A percentile compares a stretch with the other conserved stretches of the same genome.
These are phyloP conservation scores for Raphanus hybrid DNA, from an alignment of 441 rosid genomes.

Conservation along the genomic window DNA sequence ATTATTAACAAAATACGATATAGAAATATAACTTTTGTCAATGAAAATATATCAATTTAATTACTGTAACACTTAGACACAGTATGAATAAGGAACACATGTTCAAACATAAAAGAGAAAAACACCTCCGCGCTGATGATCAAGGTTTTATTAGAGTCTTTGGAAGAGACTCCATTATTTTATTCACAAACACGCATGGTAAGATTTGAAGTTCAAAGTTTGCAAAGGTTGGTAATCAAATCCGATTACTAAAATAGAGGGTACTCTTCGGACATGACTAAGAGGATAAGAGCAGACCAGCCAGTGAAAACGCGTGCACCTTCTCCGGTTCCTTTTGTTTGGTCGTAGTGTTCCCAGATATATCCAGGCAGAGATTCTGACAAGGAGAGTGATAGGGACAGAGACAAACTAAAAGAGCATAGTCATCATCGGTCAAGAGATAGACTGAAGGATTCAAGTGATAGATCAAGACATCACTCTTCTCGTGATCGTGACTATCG, in stretches of 20 bases:
- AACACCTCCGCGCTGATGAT: too few species aligned
- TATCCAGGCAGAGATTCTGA: slow-evolving; percentile 85
- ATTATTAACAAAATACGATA: too few species aligned
- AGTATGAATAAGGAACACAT: too few species aligned
- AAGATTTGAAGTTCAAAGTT: slow-evolving; percentile 7
- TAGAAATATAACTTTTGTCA: too few species aligned
- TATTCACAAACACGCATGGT: not conserved
- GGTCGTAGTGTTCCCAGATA: slow-evolving; percentile 95
- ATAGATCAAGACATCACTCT: slow-evolving; percentile 79
- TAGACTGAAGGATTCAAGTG: slow-evolving; percentile 70
- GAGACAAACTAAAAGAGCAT: slow-evolving; percentile 72
- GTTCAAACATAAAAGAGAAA: too few species aligned
- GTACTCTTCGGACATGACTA: slow-evolving; percentile 80
- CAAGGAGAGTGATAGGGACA: slow-evolving; percentile 77
- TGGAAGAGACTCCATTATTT: slow-evolving; percentile 16
- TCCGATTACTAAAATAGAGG: slow-evolving; percentile 18
- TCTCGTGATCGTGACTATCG: slow-evolving; percentile 73
- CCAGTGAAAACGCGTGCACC: slow-evolving; percentile 82
- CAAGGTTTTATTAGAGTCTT: not conserved
- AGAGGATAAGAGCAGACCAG: slow-evolving; percentile 79
- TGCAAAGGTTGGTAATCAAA: slow-evolving; percentile 28
- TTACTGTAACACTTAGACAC: too few species aligned
- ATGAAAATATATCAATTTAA: too few species aligned
- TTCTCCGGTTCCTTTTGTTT: slow-evolving; percentile 78
- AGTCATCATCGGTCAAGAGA: slow-evolving; percentile 74